Base-by-base conservation (phyloP, 2,329 filamentous ascomycete species). In the Chrysoporthe puriensis region DNA sequence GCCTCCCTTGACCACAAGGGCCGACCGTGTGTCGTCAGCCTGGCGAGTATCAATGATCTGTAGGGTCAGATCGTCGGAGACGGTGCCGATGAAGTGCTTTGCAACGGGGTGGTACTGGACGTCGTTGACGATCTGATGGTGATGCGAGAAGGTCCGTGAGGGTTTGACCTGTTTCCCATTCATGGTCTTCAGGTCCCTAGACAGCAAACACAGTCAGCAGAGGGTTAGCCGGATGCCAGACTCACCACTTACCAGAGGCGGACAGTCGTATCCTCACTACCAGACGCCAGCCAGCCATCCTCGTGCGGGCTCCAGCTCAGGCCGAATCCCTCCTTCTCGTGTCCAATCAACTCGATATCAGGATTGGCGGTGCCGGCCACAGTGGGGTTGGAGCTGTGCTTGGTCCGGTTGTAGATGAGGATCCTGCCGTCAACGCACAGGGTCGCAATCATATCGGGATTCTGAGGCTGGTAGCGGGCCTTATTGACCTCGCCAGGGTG, bases 401-500 rank as follows among this genome's bases (percentile, higher is more conserved):
- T 98, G 64, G 95, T 97, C 72, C 95, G 90, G 81, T 99, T 96
- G 81, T 96, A 99, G 73, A 99, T 89, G 77, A 98, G 89, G 54
- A 97, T 92, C 72, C 89, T 91, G 70, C 93, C 92, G 77, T 97
- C 92, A 8, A 93, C 88, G 71, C 93, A 94, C 80, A 97, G 90
- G 0, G 96, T 97, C 3, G 96, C 96, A 74, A 99, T 96, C 67
- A 99, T 90, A 75, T 99, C 94, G 5, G 95, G 94, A 76, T 99
- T 99, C 78, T 98, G 95, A 14, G 96, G 96, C 80, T 97, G 94
- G 77, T 98, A 98, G 73, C 96, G 90, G 18, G 96, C 96, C 83
- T 98, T 99, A 85, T 99, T 99, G 77, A 99, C 94, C 79, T 99
- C 96, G 71, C 93, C 92, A 18, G 94, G 94, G 77, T 99, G 96